Evolutionary conservation across 768 basidiomycete genomes (phyloP).

Genomic region (Vararia minispora): DNA sequence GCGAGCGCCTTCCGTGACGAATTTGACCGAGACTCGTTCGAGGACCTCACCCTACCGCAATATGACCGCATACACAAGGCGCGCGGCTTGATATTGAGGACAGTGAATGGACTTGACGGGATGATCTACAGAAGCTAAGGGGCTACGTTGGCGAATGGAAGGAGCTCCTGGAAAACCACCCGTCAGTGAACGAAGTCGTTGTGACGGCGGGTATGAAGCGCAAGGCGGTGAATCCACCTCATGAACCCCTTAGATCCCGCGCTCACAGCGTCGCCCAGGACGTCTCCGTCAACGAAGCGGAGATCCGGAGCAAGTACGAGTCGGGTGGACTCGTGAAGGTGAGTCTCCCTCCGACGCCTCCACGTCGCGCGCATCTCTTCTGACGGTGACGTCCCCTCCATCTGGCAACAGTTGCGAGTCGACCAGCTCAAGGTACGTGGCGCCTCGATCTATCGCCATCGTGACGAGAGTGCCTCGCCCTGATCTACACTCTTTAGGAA

Average conservation of each 20-base stretch:
- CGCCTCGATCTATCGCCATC: not conserved
- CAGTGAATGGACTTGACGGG: constrained; percentile 5
- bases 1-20: constrained; percentile 89
- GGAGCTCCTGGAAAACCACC: constrained; percentile 44
- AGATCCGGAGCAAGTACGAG: constrained; percentile 58
- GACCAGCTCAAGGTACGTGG: constrained; percentile 66
- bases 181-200: constrained; percentile 44
- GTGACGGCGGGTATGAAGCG: constrained; percentile 49
- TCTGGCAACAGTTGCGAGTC: constrained; percentile 47
- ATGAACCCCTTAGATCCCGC: too few relatives aligned
- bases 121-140: constrained; percentile 54
- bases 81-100: constrained; percentile 8
- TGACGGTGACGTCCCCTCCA: not conserved
- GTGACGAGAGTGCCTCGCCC: constrained; percentile 3
- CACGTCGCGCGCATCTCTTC: constrained; percentile 8
- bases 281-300: constrained; percentile 53
- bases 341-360: constrained; percentile 13
- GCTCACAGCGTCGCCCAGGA: constrained; percentile 30
- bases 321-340: constrained; percentile 58
- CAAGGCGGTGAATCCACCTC: constrained; percentile 46
- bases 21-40: constrained; percentile 65
- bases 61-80: constrained; percentile 74
- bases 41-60: constrained; percentile 76
- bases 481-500: constrained; percentile 33
- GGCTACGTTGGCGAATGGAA: constrained; percentile 64